Percentiles rank a stretch among this genome's conserved stretches.
Conservation (phyloP, 768 basidiomycete species). For the Hygrocybe punicea region DNA sequence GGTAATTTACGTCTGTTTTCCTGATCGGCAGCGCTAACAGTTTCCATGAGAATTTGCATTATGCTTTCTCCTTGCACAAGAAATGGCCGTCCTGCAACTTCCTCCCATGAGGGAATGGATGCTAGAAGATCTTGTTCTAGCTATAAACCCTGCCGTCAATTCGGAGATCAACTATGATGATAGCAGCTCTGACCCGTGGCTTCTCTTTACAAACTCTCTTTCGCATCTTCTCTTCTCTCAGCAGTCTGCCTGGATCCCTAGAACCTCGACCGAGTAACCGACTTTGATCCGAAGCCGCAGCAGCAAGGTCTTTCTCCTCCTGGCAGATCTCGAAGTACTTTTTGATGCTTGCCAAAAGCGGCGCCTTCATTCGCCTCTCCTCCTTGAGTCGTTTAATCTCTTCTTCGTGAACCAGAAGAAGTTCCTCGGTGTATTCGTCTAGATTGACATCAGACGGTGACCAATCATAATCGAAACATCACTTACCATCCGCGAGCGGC, state of each 20-base stretch:
- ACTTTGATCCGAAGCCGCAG: conserved; percentile 74
- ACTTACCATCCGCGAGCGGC: conserved; percentile 76
- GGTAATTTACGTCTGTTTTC: conserved; percentile 67
- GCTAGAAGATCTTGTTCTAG: conserved; percentile 82
- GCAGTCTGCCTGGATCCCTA: conserved; percentile 77
- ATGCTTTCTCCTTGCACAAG: conserved; percentile 82
- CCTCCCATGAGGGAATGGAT: conserved; percentile 84
- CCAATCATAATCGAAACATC: background rate
- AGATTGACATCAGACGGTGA: conserved; percentile 9
- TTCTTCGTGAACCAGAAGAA: conserved; percentile 78
- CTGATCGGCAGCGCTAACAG: conserved; percentile 66
- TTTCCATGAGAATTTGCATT: conserved; percentile 72
- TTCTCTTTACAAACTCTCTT: conserved; percentile 92
- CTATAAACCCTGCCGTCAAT: conserved; percentile 38
- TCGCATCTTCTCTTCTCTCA: conserved; percentile 96
- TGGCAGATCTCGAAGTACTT: conserved; percentile 90
- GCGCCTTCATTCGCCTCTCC: conserved; percentile 75
- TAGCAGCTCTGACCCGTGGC: conserved; percentile 63
- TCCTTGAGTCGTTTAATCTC: conserved; percentile 80
- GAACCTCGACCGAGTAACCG: conserved; percentile 77
- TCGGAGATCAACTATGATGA: background rate
- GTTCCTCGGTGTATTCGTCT: conserved; percentile 89
- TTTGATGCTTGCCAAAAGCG: conserved; percentile 69
- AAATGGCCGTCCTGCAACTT: conserved; percentile 67
- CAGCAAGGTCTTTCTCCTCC: conserved; percentile 85